A percentile compares a stretch with the other conserved stretches of the same genome.
These are phyloP conservation scores for Punica granatum DNA, from an alignment of 345 rosid genomes.

Conservation along the genomic window DNA sequence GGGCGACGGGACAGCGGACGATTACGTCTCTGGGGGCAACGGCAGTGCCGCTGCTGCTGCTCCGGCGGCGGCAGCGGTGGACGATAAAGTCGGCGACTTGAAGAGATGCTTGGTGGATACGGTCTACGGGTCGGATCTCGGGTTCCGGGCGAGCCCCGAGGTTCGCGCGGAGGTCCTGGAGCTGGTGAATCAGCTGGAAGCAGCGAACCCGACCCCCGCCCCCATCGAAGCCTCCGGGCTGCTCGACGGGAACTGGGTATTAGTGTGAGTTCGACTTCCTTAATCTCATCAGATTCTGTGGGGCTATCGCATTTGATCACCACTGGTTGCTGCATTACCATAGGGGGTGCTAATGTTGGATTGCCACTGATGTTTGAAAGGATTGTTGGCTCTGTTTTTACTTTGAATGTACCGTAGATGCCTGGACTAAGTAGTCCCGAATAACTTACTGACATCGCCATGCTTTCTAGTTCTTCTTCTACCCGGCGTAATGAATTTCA, in stretches of 20 bases:
- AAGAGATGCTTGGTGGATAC: conserved; percentile 80
- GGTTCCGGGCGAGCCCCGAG: conserved; percentile 61
- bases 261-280: conserved; percentile 53
- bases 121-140: conserved; percentile 73
- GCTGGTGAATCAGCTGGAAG: conserved; percentile 84
- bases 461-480: neutral
- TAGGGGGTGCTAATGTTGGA: neutral
- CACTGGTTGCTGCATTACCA: neutral
- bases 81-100: conserved; percentile 38
- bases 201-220: conserved; percentile 59
- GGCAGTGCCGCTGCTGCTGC: conserved; percentile 25
- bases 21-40: conserved; percentile 27
- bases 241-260: conserved; percentile 89
- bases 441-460: neutral
- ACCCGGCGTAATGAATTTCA: neutral
- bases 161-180: conserved; percentile 81
- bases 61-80: conserved; percentile 10
- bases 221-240: conserved; percentile 55
- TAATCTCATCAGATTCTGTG: neutral
- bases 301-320: neutral
- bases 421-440: neutral
- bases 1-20: conserved; percentile 13
- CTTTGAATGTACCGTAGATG: neutral
- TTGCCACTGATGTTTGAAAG: neutral
- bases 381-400: neutral